Evolutionary conservation across 345 rosid species (phyloP), one percentile per base, ranked within the genome.

Genomic region (Hibiscus tridactylites): DNA sequence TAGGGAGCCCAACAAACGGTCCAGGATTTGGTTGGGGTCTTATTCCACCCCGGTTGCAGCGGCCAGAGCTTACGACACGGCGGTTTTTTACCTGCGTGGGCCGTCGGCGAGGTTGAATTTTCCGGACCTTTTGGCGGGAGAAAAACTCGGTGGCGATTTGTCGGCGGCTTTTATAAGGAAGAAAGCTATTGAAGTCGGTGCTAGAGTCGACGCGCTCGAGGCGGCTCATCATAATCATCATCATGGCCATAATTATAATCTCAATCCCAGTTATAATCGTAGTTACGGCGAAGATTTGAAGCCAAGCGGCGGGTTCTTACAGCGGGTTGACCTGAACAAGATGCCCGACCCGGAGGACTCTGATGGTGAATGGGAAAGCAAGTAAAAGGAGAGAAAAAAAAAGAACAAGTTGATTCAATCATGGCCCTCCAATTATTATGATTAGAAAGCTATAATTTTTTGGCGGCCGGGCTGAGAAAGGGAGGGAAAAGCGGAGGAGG

Each of bases 41-140:
- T 95, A 95, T 79, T 89, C 99, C 0, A 89, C 97, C 0, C 97
- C 99, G 0, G 86, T 92, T 2, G 99, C 99, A 24, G 99, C 99
- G 61, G 99, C 99, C 0, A 60, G 99, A 16, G 99, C 99, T 69
- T 95, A 95, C 70, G 99, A 95, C 83, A 95, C 97, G 59, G 98
- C 98, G 7, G 99, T 96, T 6, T 92, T 86, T 64, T 89, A 89
- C 75, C 83, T 96, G 12, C 79, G 99, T 61, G 99, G 99, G 0
- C 99, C 98, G 0, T 84, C 99, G 1, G 99, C 98, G 26, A 86
- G 96, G 85, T 80, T 96, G 5, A 96, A 96, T 74, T 96, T 96
- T 74, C 99, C 99, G 1, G 99, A 90, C 75, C 78, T 84, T 77
- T 74, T 89, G 61, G 80, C 80, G 24, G 90, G 84, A n/a, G 96